Evolutionary conservation across 371 early-diverging fungal species (phyloP), one percentile per base, ranked within the genome.

Genomic region (Batrachochytrium dendrobatidis): DNA sequence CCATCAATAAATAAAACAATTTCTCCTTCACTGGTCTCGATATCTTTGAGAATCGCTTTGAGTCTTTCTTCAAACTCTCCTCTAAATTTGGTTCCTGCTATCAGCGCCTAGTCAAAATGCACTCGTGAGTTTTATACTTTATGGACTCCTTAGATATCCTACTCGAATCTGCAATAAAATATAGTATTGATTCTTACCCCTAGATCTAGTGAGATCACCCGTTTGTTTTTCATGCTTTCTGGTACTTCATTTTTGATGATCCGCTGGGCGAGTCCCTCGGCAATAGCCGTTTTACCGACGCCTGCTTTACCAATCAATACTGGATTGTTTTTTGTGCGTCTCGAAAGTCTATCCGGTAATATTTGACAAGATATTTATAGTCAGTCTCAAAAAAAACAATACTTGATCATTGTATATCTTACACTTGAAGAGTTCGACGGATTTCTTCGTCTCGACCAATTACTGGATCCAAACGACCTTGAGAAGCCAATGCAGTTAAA

Each of bases 41-140:
- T 90, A 72, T 98, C 98, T 64, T 94, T 95, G 46, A 99, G 78
- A 12, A 99, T 88, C 0, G 90, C 86, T 79, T 98, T 99, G 46
- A 99, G 81, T 24, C 99, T 88, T 68, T 98, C 97, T 73, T 99
- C 99, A 66, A 99, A 99, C 76, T 98, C 97, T 65, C 99, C 99
- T 56, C 93, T 88, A 72, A 89, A 92, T 66, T 92, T 90, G 18
- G 74, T 75, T 35, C 77, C 80, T 56, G 85, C 86, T 44, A 95
- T 83, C 56, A 98, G 48, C 4, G 48, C 8, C 48, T 18, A 17
- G 4, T 39, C 39, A 39, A 39, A 39, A n/a, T n/a, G n/a, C n/a
- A n/a, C n/a, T n/a, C n/a, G n/a, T n/a, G n/a, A n/a, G n/a, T n/a
- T n/a, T n/a, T n/a, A n/a, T n/a, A n/a, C n/a, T n/a, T n/a, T n/a